A percentile compares a stretch with the other conserved stretches of the same genome.
These are phyloP conservation scores for Petunia axillaris DNA, from an alignment of 257 asterid species.

Conservation along the genomic window DNA sequence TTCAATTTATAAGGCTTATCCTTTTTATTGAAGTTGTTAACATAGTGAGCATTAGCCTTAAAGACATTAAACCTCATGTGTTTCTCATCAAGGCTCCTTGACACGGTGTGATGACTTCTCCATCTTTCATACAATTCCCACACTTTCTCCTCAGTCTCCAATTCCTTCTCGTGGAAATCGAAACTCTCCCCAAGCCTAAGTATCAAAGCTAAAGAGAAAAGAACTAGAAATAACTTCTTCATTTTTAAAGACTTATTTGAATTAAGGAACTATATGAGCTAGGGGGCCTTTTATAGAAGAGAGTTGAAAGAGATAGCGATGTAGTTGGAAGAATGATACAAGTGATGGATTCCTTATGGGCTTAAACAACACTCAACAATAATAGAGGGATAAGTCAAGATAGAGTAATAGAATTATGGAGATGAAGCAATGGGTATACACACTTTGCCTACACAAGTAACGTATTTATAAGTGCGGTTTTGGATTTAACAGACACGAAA, in stretches of 20 bases:
- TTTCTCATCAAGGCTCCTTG: conserved; percentile 68
- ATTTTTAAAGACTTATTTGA: conserved; percentile 20
- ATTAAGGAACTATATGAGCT: conserved; percentile 21
- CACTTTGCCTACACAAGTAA: conserved; percentile 18
- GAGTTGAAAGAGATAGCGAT: background rate
- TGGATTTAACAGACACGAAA: background rate
- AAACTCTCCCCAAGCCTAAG: conserved; percentile 51
- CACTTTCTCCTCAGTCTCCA: conserved; percentile 73
- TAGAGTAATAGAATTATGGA: background rate
- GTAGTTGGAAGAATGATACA: conserved; percentile 1
- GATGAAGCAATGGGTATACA: conserved; percentile 7
- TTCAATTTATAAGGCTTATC: conserved; percentile 80
- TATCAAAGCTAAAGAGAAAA: conserved; percentile 49
- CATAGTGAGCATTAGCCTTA: conserved; percentile 65
- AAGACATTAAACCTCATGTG: conserved; percentile 74
- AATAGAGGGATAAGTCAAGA: conserved; percentile 14
- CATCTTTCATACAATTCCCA: conserved; percentile 87
- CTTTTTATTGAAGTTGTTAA: conserved; percentile 62
- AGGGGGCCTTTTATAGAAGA: conserved; percentile 54
- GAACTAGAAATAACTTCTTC: conserved; percentile 39
- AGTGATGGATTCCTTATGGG: conserved; percentile 44
- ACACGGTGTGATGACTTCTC: conserved; percentile 83
- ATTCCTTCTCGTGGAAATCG: conserved; percentile 68
- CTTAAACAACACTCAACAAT: conserved; percentile 28
- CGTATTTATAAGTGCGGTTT: background rate